Percentiles rank a stretch among this genome's conserved stretches.
These are phyloP conservation scores for Solanum chilense DNA, from an alignment of 257 asterid genomes.

Conservation along the genomic window DNA sequence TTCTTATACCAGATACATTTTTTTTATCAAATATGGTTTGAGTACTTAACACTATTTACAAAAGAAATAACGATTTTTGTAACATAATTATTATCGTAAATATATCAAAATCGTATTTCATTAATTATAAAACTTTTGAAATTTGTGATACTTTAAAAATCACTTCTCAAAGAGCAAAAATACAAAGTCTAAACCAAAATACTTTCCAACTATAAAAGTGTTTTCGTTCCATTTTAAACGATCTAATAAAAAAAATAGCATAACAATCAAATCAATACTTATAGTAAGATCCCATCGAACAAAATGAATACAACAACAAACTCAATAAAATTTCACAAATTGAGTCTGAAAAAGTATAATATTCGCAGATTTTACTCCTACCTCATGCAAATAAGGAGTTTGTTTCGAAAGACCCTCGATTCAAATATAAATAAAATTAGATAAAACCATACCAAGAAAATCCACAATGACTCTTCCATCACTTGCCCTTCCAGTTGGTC, in stretches of 20 bases:
- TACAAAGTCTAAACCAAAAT: background rate
- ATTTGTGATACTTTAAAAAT: background rate
- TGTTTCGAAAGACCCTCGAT: background rate
- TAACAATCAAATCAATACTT: background rate
- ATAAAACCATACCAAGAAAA: constrained; percentile 49
- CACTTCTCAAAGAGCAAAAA: background rate
- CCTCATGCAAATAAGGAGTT: fast-evolving
- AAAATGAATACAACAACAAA: background rate
- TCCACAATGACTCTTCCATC: constrained; percentile 76
- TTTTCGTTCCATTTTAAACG: background rate
- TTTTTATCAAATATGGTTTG: background rate
- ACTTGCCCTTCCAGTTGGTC: constrained; percentile 61
- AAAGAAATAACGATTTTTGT: background rate
- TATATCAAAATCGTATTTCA: too few species aligned
- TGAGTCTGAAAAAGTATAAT: background rate
- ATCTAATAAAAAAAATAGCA: background rate
- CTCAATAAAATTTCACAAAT: too few species aligned
- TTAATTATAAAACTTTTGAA: too few species aligned
- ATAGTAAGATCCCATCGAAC: background rate
- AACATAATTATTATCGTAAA: background rate
- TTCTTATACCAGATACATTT: background rate
- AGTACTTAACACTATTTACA: background rate
- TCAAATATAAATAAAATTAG: background rate
- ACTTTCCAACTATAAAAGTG: background rate
- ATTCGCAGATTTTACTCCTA: too few species aligned